phyloP scores from a whole-genome alignment of 192 early-diverging fungal species.

The Backusella macrospora region DNA sequence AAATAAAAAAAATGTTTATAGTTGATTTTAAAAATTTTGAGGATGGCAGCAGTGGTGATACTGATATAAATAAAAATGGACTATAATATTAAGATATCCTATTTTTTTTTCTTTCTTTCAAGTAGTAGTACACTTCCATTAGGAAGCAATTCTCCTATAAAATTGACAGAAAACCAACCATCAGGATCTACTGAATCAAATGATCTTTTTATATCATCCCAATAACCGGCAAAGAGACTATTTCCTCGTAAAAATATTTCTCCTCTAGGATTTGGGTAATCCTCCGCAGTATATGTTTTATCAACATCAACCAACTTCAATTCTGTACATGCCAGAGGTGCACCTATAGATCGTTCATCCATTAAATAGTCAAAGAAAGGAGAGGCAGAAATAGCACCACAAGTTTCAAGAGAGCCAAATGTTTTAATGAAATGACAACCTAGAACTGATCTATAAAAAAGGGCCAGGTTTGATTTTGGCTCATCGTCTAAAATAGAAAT shows the following conservation, averaged over 20 bases:
- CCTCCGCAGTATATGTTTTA: constrained; percentile 71
- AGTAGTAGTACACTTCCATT: constrained; percentile 37
- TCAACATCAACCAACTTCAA: constrained; percentile 80
- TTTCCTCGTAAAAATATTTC: constrained; percentile 85
- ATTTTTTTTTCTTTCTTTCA: constrained; percentile 21
- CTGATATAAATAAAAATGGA: not conserved
- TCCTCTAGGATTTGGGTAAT: constrained; percentile 78
- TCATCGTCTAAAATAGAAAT: constrained; percentile 14
- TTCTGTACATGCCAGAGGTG: constrained; percentile 66
- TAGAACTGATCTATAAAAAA: constrained; percentile 62
- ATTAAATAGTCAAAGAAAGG: constrained; percentile 47
- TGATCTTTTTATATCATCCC: constrained; percentile 75
- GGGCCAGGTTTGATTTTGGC: constrained; percentile 8
- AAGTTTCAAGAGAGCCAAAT: constrained; percentile 42
- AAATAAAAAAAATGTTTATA: no score
- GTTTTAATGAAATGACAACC: constrained; percentile 64
- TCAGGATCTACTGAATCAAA: constrained; percentile 70
- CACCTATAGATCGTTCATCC: constrained; percentile 55
- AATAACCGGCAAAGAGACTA: constrained; percentile 82
- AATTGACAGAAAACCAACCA: constrained; percentile 87
- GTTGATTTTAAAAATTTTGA: not conserved
- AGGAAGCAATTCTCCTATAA: constrained; percentile 60
- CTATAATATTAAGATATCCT: not conserved
- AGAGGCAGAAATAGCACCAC: constrained; percentile 34
- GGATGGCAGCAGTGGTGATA: not conserved